Evolutionary conservation across 2,329 filamentous ascomycete genomes (phyloP), one percentile per base, ranked within the genome.

Genomic region (Paecilomyces formosus): DNA sequence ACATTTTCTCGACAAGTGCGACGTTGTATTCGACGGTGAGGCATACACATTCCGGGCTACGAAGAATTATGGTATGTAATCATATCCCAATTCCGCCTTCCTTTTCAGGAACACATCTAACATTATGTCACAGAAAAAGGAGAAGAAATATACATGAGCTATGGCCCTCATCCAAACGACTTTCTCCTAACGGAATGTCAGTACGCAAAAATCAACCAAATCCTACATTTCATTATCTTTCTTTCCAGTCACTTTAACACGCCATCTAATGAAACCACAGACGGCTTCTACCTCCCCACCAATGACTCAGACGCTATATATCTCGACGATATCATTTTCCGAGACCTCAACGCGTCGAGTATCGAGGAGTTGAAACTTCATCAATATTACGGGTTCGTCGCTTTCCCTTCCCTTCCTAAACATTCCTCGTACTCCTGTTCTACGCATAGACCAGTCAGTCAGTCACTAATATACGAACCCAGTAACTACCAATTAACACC

Each of bases 81-180:
- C n/a, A 39, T 28, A 26, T 26, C 24, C 3, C 4, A 35, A 1
- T 15, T 26, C 28, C 12, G 55, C 3, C 13, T 54, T 35, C 1
- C 5, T 30, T n/a, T 35, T 12, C 24, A 7, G 11, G 18, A 31
- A 3, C n/a, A 6, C 13, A 28, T 45, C 57, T 11, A 52, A 52
- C 21, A 12, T 55, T 54, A 13, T 28, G n/a, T 13, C 15, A 13
- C 58, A 75, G 73, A 71, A 15, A 58, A 65, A 54, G 75, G 75
- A 13, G 75, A 78, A 54, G 75, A 78, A 57, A 68, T 78, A 22
- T 78, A 70, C 57, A 75, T 77, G 65, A 77, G 73, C 24, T 78
- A 78, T 52, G 76, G 76, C 4, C 66, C 68, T 56, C 76, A 78
- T 64, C 67, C 74, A 1, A 78, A 75, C 60, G 76, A 78, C 61